phyloP scores from a whole-genome alignment of 495 filamentous ascomycete genomes.

The Lindgomyces ingoldianus region DNA sequence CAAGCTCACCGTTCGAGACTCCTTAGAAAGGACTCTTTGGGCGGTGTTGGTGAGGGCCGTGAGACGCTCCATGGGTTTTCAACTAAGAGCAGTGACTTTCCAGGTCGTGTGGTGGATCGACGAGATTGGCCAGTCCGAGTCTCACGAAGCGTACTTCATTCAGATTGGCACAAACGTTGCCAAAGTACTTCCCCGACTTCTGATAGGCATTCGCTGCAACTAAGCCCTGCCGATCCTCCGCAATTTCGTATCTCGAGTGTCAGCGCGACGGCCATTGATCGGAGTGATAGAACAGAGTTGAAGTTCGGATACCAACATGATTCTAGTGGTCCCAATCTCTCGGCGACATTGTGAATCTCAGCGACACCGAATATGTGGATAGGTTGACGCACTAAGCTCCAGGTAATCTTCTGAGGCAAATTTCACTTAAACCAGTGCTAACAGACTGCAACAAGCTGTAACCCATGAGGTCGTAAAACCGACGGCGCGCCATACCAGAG shows the following conservation, averaged over 20 bases:
- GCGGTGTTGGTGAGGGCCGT: background rate
- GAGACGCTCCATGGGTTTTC: no score
- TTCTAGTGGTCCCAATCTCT: slow-evolving; percentile 2
- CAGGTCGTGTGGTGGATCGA: background rate
- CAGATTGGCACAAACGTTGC: background rate
- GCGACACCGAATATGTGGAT: slow-evolving; percentile 38
- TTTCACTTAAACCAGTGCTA: slow-evolving; percentile 12
- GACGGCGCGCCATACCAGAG: slow-evolving; percentile 49
- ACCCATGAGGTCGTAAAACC: slow-evolving; percentile 55
- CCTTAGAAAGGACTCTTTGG: background rate
- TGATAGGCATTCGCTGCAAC: no score
- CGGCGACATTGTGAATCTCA: slow-evolving; percentile 33
- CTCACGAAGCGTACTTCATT: background rate
- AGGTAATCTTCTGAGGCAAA: slow-evolving; percentile 16
- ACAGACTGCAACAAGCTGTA: slow-evolving; percentile 47
- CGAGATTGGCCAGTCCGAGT: slow-evolving; percentile 1
- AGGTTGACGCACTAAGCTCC: slow-evolving; percentile 34
- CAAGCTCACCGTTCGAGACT: background rate
- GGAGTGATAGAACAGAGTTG: background rate
- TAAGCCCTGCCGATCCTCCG: no score
- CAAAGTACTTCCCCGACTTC: background rate
- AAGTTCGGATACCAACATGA: background rate
- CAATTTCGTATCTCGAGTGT: no score
- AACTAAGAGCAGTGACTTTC: no score
- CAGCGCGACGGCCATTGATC: background rate